Evolutionary conservation across 78 protist genomes (phyloP).

Genomic region (Salpingoeca rosetta): DNA sequence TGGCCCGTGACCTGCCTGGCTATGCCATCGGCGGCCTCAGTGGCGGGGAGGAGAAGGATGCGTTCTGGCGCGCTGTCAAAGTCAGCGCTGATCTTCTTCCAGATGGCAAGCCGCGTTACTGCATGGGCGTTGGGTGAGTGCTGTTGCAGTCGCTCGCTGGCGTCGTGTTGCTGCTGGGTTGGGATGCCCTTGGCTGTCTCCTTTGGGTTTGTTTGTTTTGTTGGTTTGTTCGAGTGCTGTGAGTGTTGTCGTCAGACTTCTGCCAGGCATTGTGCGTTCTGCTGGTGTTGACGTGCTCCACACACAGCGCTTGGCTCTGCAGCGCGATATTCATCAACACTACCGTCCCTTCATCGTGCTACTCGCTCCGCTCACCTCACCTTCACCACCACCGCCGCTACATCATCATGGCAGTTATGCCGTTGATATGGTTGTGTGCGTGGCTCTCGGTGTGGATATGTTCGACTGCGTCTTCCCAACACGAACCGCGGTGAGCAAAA

Average conservation of each 20-base stretch:
- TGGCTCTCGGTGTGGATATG: slow-evolving; percentile 92
- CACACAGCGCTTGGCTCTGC: too few relatives aligned
- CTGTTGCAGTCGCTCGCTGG: not conserved
- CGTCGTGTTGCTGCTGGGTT: not conserved
- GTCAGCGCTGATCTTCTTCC: slow-evolving; percentile 66
- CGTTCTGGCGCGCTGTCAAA: slow-evolving; percentile 49
- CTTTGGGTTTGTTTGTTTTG: not conserved
- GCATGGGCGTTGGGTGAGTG: slow-evolving; percentile 93
- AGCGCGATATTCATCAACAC: too few relatives aligned
- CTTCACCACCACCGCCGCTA: slow-evolving; percentile 1
- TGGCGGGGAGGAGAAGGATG: slow-evolving; percentile 88
- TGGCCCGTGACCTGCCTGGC: slow-evolving; percentile 73
- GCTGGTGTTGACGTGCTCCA: too few relatives aligned
- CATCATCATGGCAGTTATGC: slow-evolving; percentile 42
- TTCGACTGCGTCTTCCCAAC: slow-evolving; percentile 97
- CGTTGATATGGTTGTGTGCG: slow-evolving; percentile 83
- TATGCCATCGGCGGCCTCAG: slow-evolving; percentile 91
- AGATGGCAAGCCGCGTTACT: slow-evolving; percentile 74
- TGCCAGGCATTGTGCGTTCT: too few relatives aligned
- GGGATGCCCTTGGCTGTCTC: too few relatives aligned
- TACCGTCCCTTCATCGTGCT: too few relatives aligned
- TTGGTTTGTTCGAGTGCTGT: too few relatives aligned
- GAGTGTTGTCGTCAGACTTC: too few relatives aligned
- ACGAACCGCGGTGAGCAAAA: slow-evolving; percentile 57
- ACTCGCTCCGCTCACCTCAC: not conserved